phyloP scores from a whole-genome alignment of 805 yeast species.

The Suhomyces sp. region DNA sequence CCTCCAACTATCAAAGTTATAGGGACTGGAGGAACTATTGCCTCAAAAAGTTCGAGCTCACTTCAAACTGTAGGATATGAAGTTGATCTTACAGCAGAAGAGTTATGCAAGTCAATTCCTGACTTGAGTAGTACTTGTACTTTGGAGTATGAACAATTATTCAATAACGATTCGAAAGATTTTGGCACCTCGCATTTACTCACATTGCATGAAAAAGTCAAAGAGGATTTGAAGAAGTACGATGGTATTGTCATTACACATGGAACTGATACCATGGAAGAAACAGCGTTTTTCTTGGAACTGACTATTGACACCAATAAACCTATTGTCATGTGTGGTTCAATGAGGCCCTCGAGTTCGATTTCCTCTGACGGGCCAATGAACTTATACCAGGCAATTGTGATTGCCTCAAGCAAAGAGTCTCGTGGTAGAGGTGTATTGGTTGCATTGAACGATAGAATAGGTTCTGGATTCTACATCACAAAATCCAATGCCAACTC shows the following conservation, averaged over 20 bases:
- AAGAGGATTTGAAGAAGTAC: constrained; percentile 41
- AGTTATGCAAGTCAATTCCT: constrained; percentile 52
- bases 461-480: constrained; percentile 66
- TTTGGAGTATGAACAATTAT: constrained; percentile 59
- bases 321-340: constrained; percentile 68
- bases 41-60: constrained; percentile 47
- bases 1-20: constrained; percentile 45
- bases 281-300: constrained; percentile 63
- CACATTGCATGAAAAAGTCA: constrained; percentile 45
- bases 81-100: constrained; percentile 51
- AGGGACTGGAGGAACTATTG: constrained; percentile 62
- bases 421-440: constrained; percentile 58
- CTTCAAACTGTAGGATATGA: constrained; percentile 54
- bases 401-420: constrained; percentile 52
- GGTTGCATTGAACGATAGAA: constrained; percentile 64
- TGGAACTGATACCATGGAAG: constrained; percentile 71
- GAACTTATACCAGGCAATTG: constrained; percentile 68
- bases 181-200: constrained; percentile 46
- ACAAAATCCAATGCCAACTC: constrained; percentile 71
- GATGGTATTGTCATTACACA: constrained; percentile 67
- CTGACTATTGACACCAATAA: constrained; percentile 41
- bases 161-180: constrained; percentile 61
- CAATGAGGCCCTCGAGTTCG: constrained; percentile 72
- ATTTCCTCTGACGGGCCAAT: constrained; percentile 72
- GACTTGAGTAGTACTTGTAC: constrained; percentile 53